Base-by-base conservation (phyloP, 495 filamentous ascomycete species). In the Astrocystis sublimbata region DNA sequence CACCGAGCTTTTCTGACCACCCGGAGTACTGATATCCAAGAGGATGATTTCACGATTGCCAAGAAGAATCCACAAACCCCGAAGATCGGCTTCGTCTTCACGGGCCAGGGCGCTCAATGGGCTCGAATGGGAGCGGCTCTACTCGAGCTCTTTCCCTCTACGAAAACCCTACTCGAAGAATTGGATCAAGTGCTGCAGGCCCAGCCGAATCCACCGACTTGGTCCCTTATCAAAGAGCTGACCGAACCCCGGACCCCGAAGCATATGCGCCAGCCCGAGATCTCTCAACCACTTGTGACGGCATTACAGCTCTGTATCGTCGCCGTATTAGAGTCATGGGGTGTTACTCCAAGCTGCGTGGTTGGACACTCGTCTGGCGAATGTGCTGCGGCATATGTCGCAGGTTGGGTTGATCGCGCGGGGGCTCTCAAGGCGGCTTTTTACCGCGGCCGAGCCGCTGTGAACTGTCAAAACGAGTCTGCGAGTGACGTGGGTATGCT, bases 21-120 rank as follows among this genome's bases (percentile, higher is more conserved):
- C 0, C 30, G n/a, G 2, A 54, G 28, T 12, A 58, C 7, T 3
- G 15, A 67, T 8, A 26, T 60, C 26, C 2, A 8, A 4, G 42
- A 46, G 23, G 19, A 26, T 28, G 12, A 19, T 3, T 21, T 9
- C 1, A 15, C 46, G 3, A 31, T 36, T 9, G 23, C 23, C 21
- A 47, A 33, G 43, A 21, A 49, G 31, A 21, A 6, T 3, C 6
- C 2, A 6, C 9, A 50, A 13, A 17, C 47, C 1, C 70, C 72
- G 0, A 43, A 43, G 12, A 36, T 78, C 9, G 70, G 63, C 3
- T 75, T 76, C 17, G 68, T 79, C 28, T 81, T 81, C 60, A 79
- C 78, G 0, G 78, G 78, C 0, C 78, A 81, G 56, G 78, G 78
- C 0, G 73, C 75, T 0, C 78, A 81, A 53, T 81, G 78, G 78